Base-by-base conservation (phyloP, 805 yeast genomes). In the Monosporozyma servazzii region DNA sequence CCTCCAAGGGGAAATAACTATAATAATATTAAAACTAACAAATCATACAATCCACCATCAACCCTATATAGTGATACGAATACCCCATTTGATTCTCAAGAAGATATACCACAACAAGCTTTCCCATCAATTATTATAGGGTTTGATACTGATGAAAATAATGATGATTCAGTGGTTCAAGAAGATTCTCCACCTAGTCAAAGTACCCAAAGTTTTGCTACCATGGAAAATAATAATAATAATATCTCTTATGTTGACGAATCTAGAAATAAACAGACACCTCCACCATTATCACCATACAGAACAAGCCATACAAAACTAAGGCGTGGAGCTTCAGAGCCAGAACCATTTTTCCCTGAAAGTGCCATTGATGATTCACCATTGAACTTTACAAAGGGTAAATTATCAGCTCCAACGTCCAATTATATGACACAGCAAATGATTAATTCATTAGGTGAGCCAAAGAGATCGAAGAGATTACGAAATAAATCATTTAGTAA, bases 401-500 rank as follows among this genome's bases (percentile, higher is more conserved):
- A 41, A 21, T 13, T 41, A 20, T 20, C 17, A 11, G 17, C 44
- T 18, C n/a, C 44, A 21, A 41, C 44, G 10, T 41, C 44, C 11
- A 41, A 41, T 41, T 18, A 21, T 41, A 21, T 41, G 27, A 41
- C 29, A 4, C 44, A 21, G 23, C 44, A 41, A 13, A 41, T 41
- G 44, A 41, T 41, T 11, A 41, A 29, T 42, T 15, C 43, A 9
- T n/a, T 42, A 8, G 31, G 25, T 13, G 65, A 62, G 47, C 70
- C 70, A 5, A 66, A 58, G 47, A 57, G 71, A 42, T 67, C 71
- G 3, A 55, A 51, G 13, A 58, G 71, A 36, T 50, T 68, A 58
- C 62, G 84, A 62, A 70, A 73, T 52, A 73, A 73, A 54, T 73
- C 81, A 2, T 72, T 76, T 53, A 81, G 96, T 9, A 85, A 85